A percentile compares a stretch with the other conserved stretches of the same genome.
These are phyloP conservation scores for Zalaria sp. DNA, from an alignment of 2,329 filamentous ascomycete genomes.

Conservation along the genomic window DNA sequence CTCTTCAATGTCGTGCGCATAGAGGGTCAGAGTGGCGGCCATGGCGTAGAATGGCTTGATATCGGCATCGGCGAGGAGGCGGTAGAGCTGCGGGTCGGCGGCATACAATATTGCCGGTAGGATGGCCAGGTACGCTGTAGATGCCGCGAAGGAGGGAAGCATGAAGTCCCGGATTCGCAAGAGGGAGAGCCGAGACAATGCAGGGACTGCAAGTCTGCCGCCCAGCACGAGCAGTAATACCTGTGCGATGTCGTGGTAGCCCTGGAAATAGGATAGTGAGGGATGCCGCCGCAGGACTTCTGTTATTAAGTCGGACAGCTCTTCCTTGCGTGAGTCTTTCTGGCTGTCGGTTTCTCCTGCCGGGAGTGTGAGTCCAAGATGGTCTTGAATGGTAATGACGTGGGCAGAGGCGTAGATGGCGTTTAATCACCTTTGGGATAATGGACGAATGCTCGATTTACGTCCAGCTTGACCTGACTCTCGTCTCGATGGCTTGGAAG, in stretches of 20 bases:
- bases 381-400: not conserved
- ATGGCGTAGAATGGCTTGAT: conserved; percentile 79
- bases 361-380: no score
- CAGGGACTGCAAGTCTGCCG: conserved; percentile 41
- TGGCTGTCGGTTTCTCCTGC: conserved; percentile 55
- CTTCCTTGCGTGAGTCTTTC: conserved; percentile 54
- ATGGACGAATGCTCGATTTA: conserved; percentile 92
- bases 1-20: conserved; percentile 86
- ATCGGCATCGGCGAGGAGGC: conserved; percentile 34
- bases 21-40: conserved; percentile 86
- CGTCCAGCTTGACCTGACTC: conserved; percentile 80
- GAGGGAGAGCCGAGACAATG: conserved; percentile 69
- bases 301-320: conserved; percentile 69
- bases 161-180: conserved; percentile 95
- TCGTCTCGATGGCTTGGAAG: conserved; percentile 73
- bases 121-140: conserved; percentile 71
- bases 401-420: not conserved
- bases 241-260: conserved; percentile 96
- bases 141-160: conserved; percentile 73
- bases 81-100: conserved; percentile 57
- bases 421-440: conserved; percentile 59
- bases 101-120: conserved; percentile 67
- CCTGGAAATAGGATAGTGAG: conserved; percentile 89
- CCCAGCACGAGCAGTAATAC: conserved; percentile 81
- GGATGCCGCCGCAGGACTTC: conserved; percentile 68